phyloP scores from a whole-genome alignment of 2,329 filamentous ascomycete species.

The Ophiostoma ips region DNA sequence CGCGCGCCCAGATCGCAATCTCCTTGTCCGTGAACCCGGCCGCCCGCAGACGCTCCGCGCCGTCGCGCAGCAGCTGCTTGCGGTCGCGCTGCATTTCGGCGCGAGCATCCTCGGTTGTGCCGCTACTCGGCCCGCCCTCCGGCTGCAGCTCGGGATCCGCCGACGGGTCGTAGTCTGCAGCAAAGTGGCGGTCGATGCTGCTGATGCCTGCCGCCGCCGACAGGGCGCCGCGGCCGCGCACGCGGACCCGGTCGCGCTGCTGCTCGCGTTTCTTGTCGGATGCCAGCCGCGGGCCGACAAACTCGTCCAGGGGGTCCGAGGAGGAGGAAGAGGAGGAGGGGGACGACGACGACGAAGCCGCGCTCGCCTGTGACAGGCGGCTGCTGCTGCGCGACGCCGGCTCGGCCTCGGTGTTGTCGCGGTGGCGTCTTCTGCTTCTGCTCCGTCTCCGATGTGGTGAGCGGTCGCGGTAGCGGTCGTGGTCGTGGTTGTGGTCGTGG shows the following conservation, averaged over 20 bases:
- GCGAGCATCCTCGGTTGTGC: conserved; percentile 7
- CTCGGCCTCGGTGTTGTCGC: neutral
- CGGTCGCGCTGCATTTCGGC: conserved; percentile 37
- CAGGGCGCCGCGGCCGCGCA: conserved; percentile 4
- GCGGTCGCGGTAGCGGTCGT: neutral
- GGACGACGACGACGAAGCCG: neutral
- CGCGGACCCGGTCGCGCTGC: conserved; percentile 1
- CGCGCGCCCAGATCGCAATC: conserved; percentile 55
- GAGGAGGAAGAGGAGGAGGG: neutral
- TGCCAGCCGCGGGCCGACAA: conserved; percentile 7
- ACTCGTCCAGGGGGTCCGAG: conserved; percentile 10
- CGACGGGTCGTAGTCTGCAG: conserved; percentile 11
- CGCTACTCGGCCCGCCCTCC: neutral
- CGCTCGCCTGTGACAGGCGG: neutral
- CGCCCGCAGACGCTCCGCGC: conserved; percentile 59
- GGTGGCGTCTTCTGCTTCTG: neutral
- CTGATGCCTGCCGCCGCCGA: neutral
- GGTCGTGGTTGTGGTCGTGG: no score
- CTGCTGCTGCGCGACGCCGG: neutral
- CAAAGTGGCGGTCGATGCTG: conserved; percentile 13
- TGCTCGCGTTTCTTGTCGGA: neutral
- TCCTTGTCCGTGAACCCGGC: conserved; percentile 69
- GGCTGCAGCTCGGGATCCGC: conserved; percentile 1
- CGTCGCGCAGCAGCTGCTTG: conserved; percentile 61
- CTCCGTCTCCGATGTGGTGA: neutral